Evolutionary conservation across 805 yeast species (phyloP).

Genomic region (Cyberlindnera euphorbiae): DNA sequence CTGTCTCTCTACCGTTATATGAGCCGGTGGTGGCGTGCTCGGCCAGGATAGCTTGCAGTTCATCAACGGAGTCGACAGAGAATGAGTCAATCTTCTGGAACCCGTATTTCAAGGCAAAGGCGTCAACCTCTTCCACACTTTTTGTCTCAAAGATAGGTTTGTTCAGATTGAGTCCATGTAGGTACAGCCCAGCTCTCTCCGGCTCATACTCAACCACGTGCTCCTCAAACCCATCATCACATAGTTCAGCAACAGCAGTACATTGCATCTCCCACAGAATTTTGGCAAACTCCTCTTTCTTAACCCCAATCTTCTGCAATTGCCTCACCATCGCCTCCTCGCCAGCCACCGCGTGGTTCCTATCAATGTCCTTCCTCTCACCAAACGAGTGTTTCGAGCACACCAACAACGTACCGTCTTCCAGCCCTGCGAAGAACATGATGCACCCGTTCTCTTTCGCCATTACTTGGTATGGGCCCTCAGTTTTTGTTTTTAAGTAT

Average conservation of each 20-base stretch:
- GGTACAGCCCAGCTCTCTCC: constrained; percentile 72
- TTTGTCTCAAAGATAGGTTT: constrained; percentile 57
- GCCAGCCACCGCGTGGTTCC: constrained; percentile 77
- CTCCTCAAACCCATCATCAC: constrained; percentile 92
- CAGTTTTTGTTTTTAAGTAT: constrained; percentile 40
- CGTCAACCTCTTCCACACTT: constrained; percentile 52
- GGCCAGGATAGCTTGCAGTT: constrained; percentile 48
- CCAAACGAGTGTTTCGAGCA: constrained; percentile 94
- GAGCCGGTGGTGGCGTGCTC: constrained; percentile 61
- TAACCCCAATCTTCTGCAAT: constrained; percentile 36
- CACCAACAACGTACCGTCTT: constrained; percentile 72
- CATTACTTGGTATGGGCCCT: constrained; percentile 78
- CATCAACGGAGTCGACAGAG: constrained; percentile 32
- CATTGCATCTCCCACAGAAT: constrained; percentile 44
- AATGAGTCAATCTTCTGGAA: constrained; percentile 56
- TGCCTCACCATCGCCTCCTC: constrained; percentile 52
- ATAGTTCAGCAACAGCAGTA: constrained; percentile 89
- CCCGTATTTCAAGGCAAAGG: constrained; percentile 65
- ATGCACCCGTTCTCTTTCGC: constrained; percentile 94
- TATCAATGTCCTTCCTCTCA: constrained; percentile 41
- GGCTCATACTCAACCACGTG: constrained; percentile 75
- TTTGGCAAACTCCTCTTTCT: constrained; percentile 49
- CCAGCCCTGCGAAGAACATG: constrained; percentile 71
- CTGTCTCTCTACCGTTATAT: constrained; percentile 68
- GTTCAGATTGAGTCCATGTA: constrained; percentile 85